These are phyloP conservation scores for Tulasnella sp. DNA, from an alignment of 768 basidiomycete genomes.

Conservation along the genomic window DNA sequence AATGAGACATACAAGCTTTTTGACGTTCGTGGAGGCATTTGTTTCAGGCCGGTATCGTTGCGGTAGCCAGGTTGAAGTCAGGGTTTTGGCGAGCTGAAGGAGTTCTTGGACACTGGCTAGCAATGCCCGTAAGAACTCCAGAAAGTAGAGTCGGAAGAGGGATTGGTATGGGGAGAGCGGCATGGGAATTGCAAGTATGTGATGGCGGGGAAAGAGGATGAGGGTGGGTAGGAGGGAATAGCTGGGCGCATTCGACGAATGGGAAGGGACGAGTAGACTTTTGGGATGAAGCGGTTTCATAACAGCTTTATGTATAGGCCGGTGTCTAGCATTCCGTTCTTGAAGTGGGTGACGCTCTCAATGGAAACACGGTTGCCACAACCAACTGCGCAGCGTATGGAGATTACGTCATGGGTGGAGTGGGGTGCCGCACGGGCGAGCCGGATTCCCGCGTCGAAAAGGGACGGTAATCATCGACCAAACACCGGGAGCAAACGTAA, in stretches of 20 bases:
- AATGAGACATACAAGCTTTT: not conserved
- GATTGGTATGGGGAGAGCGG: not conserved
- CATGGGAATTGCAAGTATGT: not conserved
- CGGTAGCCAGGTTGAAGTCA: not conserved
- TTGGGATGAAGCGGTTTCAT: not conserved
- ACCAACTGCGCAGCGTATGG: too few species aligned
- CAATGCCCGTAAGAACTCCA: not conserved
- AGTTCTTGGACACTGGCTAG: not conserved
- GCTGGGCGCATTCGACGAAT: not conserved
- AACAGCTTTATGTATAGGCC: too few species aligned
- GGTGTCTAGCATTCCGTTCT: too few species aligned
- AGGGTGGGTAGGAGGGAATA: not conserved
- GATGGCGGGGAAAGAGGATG: not conserved
- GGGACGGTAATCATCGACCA: too few species aligned
- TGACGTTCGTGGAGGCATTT: not conserved
- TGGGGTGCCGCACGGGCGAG: too few species aligned
- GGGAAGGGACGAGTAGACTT: not conserved
- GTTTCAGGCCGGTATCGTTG: not conserved
- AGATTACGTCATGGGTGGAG: too few species aligned
- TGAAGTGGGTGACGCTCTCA: too few species aligned
- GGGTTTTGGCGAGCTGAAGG: not conserved
- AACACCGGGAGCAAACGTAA: too few species aligned
- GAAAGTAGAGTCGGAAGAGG: not conserved
- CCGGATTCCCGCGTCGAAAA: too few species aligned
- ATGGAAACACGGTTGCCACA: too few species aligned